phyloP scores from a whole-genome alignment of 345 rosid species.

The Eucalyptus erythrocorys region DNA sequence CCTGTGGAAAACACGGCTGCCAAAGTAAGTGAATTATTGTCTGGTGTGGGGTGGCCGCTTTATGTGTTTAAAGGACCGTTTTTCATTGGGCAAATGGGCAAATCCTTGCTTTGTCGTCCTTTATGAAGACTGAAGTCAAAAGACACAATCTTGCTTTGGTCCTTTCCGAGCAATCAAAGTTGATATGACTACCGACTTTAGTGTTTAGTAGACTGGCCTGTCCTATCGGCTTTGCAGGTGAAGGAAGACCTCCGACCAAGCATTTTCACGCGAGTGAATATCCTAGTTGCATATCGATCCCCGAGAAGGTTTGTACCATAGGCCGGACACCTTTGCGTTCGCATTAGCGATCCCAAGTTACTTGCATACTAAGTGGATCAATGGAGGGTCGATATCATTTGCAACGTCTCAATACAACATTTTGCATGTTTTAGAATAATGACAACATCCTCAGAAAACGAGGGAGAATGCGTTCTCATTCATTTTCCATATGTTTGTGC shows the following conservation, averaged over 20 bases:
- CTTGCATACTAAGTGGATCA: neutral
- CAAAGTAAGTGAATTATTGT: neutral
- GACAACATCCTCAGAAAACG: neutral
- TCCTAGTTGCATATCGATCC: neutral
- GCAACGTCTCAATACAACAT: neutral
- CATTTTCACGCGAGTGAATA: neutral
- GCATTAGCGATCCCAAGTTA: neutral
- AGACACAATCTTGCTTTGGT: neutral
- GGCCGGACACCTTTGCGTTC: neutral
- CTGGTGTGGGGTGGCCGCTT: neutral
- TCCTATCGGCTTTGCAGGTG: neutral
- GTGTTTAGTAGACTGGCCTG: neutral
- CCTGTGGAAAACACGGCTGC: neutral
- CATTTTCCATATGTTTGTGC: neutral
- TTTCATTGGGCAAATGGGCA: neutral
- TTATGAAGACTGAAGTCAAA: neutral
- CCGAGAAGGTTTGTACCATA: neutral
- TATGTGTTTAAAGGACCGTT: neutral
- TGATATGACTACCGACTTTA: neutral
- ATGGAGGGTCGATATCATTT: neutral
- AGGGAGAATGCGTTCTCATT: neutral
- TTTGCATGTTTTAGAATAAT: neutral
- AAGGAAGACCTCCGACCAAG: neutral
- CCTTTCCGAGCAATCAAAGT: neutral
- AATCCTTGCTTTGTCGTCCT: neutral